Base-by-base conservation (phyloP, 2,329 filamentous ascomycete species). In the Aspergillus persii region DNA sequence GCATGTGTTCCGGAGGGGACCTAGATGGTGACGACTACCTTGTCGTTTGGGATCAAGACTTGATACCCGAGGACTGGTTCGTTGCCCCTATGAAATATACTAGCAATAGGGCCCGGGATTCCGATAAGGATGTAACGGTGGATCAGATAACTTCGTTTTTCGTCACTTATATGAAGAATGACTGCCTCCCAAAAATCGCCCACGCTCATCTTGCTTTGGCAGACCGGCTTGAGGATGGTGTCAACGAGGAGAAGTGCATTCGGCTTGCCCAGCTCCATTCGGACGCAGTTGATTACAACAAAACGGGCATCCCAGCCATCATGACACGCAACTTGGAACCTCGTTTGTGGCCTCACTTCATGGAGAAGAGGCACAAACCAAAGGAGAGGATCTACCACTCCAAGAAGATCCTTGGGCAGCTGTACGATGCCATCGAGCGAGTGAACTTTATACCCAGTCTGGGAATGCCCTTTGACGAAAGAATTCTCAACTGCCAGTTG, bases 21-120 rank as follows among this genome's bases (percentile, higher is more conserved):
- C 83, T 99, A 0, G 95, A 99, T 70, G 95, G 95, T 0, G 95
- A 99, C 68, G 95, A 99, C 71, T 99, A 92, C 71, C 88, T 98
- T 57, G 87, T 98, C 4, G 89, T 97, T 50, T 99, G 95, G 94
- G 93, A 99, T 65, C 73, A 81, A 26, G 83, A 85, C 12, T 79
- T 99, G 6, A 80, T 96, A 29, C 91, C 91, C 0, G 64, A 75
- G 1, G 77, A 84, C 53, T 91, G 90, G 85, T 91, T 95, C 65
- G 80, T 84, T 36, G 77, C 83, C 0, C 88, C 95, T 0, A 96
- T 98, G 91, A 83, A 89, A 63, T 95, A 92, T 69, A 80, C 81
- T 0, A 79, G 86, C 0, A 80, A 85, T 0, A 79, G 81, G 48
- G 85, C 89, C 0, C 70, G 79, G 11, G 78, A 82, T 23, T 79